Conservation (phyloP, 2,329 filamentous ascomycete species). For the Penicillium corylophilum region DNA sequence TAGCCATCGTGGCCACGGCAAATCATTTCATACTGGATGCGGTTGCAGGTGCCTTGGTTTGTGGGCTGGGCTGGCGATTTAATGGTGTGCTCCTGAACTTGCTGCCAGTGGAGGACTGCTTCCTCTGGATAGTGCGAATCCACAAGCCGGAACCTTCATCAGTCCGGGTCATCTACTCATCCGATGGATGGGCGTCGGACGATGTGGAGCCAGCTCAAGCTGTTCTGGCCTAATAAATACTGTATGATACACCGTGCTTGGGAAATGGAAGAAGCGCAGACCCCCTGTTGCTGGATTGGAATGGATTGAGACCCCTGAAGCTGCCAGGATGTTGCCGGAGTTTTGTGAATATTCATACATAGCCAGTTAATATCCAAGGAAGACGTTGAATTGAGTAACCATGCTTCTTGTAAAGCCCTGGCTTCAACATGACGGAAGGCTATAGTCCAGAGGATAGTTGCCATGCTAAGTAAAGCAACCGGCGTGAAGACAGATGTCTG, state of each 20-base stretch:
- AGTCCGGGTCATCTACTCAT: not conserved
- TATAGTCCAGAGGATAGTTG: too few relatives aligned
- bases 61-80: constrained; percentile 61
- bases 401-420: too few relatives aligned
- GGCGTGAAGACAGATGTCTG: too few relatives aligned
- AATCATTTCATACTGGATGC: constrained; percentile 73
- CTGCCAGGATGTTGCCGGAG: not conserved
- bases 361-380: too few relatives aligned
- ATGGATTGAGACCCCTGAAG: not conserved
- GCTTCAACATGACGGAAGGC: too few relatives aligned
- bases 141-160: constrained; percentile 58
- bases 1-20: constrained; percentile 68
- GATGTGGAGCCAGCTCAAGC: constrained; percentile 8
- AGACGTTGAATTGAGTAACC: too few relatives aligned
- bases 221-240: constrained; percentile 1
- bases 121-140: constrained; percentile 61
- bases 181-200: constrained; percentile 8
- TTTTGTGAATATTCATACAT: not conserved
- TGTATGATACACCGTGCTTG: not conserved
- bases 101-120: constrained; percentile 66
- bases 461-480: too few relatives aligned
- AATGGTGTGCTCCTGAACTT: constrained; percentile 61
- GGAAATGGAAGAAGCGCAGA: not conserved
- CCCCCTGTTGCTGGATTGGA: not conserved
- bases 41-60: constrained; percentile 66